Evolutionary conservation across 2,329 filamentous ascomycete genomes (phyloP).

Genomic region (Phyllachora maydis): DNA sequence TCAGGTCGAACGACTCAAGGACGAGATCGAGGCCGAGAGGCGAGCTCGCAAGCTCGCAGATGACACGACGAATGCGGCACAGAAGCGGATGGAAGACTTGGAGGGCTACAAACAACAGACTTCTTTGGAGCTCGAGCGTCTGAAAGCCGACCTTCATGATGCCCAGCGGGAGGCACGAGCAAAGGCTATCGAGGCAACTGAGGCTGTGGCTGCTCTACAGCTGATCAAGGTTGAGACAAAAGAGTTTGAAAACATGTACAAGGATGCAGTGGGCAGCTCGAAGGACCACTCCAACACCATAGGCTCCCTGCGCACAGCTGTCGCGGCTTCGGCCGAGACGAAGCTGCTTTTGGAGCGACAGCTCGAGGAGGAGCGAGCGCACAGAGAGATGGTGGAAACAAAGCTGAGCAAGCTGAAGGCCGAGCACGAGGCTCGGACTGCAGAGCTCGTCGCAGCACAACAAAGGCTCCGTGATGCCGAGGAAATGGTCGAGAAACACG

Average conservation of each 20-base stretch:
- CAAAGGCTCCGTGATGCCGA: slow-evolving; percentile 69
- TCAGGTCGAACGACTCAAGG: slow-evolving; percentile 46
- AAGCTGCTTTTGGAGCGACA: slow-evolving; percentile 58
- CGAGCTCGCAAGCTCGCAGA: slow-evolving; percentile 69
- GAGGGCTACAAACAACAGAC: slow-evolving; percentile 71
- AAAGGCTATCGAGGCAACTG: slow-evolving; percentile 55
- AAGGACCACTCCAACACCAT: slow-evolving; percentile 54
- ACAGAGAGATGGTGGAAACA: slow-evolving; percentile 53
- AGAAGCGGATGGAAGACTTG: slow-evolving; percentile 65
- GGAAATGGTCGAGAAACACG: slow-evolving; percentile 71
- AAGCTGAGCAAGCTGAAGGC: slow-evolving; percentile 58
- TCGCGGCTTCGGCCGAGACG: slow-evolving; percentile 62
- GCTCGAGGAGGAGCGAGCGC: slow-evolving; percentile 61
- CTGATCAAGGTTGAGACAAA: slow-evolving; percentile 73
- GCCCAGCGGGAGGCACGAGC: slow-evolving; percentile 61
- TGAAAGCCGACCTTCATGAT: slow-evolving; percentile 71
- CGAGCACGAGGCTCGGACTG: slow-evolving; percentile 63
- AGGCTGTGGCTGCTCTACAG: slow-evolving; percentile 54
- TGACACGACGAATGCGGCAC: slow-evolving; percentile 64
- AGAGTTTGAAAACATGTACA: slow-evolving; percentile 48
- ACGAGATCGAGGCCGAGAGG: slow-evolving; percentile 64
- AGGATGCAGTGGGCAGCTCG: slow-evolving; percentile 43
- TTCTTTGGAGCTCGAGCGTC: slow-evolving; percentile 62
- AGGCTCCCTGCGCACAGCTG: slow-evolving; percentile 53
- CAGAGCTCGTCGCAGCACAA: slow-evolving; percentile 55